Evolutionary conservation across 768 basidiomycete species (phyloP), one percentile per base, ranked within the genome.

Genomic region (Mycena alexandri): DNA sequence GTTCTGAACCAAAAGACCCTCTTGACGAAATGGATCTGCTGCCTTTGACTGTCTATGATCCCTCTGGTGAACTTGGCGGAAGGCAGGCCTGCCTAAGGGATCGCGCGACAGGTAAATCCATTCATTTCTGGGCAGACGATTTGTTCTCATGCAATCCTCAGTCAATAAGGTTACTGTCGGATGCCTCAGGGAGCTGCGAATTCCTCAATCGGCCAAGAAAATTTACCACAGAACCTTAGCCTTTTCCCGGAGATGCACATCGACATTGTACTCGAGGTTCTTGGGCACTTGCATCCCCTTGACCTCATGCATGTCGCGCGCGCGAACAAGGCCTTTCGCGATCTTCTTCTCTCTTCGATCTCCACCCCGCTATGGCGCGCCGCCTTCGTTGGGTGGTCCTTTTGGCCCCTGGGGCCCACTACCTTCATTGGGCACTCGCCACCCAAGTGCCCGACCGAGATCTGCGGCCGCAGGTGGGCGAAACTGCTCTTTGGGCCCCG

Each of bases 301-400:
- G 79, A 83, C 66, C 76, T 83, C 10, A 76, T 79, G 29, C 67
- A 76, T 55, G 72, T 83, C n/a, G 54, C 79, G 11, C 66, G 76
- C 43, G 73, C 75, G 16, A 75, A 73, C 41, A 78, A 79, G 21
- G 56, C 50, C 0, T 68, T 81, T 11, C 73, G 79, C 5, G 59
- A 25, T 17, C 73, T 79, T 10, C 73, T 82, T 10, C 66, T 75
- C 10, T 65, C 60, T 19, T 77, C 71, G 38, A 41, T 60, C 9
- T 65, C 72, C 2, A 60, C 55, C 19, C 51, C 63, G 0, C 47
- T 78, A 47, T 82, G 81, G 80, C 72, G 73, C 36, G 56, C 47
- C 14, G 72, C 68, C 12, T 77, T 75, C 46, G 43, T 6, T 29
- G 29, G 29, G 29, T 29, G 29, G 29, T 29, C 29, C 29, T 29